A percentile compares a stretch with the other conserved stretches of the same genome.
These are phyloP conservation scores for Crithidia mellificae DNA, from an alignment of 208 protist genomes.

Conservation along the genomic window DNA sequence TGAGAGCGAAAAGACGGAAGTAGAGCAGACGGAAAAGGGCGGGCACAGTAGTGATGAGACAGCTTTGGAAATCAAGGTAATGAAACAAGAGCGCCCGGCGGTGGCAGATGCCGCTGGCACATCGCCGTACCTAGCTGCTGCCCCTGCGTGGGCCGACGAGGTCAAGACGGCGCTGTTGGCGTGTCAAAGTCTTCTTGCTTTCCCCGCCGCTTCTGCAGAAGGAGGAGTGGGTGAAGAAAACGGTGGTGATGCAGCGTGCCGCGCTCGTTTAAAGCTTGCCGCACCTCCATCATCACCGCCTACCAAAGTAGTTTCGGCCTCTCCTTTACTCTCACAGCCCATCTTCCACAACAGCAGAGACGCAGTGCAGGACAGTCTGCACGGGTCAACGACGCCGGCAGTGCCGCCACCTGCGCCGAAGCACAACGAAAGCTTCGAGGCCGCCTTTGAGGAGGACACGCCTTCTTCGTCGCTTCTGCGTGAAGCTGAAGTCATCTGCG, in stretches of 20 bases:
- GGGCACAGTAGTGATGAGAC: background rate
- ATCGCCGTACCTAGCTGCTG: background rate
- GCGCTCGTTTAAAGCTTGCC: background rate
- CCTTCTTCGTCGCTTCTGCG: constrained; percentile 17
- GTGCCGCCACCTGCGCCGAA: background rate
- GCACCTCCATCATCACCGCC: background rate
- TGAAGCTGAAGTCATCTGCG: constrained; percentile 48
- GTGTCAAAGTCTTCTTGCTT: constrained; percentile 10
- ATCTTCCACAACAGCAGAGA: no score
- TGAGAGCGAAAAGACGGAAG: background rate
- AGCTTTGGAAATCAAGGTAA: background rate
- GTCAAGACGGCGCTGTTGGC: constrained; percentile 7
- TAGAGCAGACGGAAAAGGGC: background rate
- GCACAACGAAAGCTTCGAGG: background rate
- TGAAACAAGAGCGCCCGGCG: constrained; percentile 5
- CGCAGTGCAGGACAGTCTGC: no score
- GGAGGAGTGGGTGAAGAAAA: background rate
- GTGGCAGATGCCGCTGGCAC: background rate
- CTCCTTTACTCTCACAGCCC: background rate
- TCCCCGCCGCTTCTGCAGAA: background rate
- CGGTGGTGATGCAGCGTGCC: background rate
- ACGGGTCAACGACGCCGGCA: background rate
- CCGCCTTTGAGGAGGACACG: background rate
- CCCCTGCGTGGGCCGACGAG: constrained; percentile 13
- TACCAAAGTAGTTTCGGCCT: background rate